Evolutionary conservation across 169 alveolate genomes (phyloP).

Genomic region (Plasmodium coatneyi): DNA sequence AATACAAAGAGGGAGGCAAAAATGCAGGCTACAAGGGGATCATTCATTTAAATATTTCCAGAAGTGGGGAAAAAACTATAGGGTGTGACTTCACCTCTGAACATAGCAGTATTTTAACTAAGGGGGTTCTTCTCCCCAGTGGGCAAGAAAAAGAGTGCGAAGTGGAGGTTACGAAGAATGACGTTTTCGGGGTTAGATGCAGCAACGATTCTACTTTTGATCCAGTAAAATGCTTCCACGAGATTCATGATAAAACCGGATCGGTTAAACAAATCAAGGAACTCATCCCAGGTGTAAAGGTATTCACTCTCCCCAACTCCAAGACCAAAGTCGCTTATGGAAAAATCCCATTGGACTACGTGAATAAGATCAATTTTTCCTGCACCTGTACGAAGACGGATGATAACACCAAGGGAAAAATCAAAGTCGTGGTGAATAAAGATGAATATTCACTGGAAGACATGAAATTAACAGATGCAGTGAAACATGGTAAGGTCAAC

Average conservation of each 20-base stretch:
- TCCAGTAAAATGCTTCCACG: conserved; percentile 37
- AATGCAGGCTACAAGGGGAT: conserved; percentile 50
- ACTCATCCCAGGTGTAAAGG: conserved; percentile 19
- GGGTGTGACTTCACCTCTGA: conserved; percentile 60
- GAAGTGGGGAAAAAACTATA: conserved; percentile 2
- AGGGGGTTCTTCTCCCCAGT: background rate
- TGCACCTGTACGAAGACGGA: conserved; percentile 14
- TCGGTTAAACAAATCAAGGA: conserved; percentile 2
- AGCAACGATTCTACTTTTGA: background rate
- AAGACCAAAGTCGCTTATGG: conserved; percentile 36
- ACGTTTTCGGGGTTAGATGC: conserved; percentile 37
- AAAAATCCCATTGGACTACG: conserved; percentile 26
- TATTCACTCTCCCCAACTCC: background rate
- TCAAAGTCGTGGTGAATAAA: conserved; percentile 26
- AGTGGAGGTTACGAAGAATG: conserved; percentile 3
- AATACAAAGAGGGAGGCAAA: conserved; percentile 19
- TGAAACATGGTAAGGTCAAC: conserved; percentile 1
- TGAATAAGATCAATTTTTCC: conserved; percentile 26
- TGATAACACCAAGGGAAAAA: background rate
- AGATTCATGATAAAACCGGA: background rate
- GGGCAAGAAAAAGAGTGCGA: conserved; percentile 1
- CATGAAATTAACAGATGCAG: background rate
- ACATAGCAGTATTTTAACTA: background rate
- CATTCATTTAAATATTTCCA: background rate
- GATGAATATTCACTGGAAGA: conserved; percentile 13